A percentile compares a stretch with the other conserved stretches of the same genome.
phyloP scores from a whole-genome alignment of 2,329 filamentous ascomycete species.

The Botryotinia calthae region DNA sequence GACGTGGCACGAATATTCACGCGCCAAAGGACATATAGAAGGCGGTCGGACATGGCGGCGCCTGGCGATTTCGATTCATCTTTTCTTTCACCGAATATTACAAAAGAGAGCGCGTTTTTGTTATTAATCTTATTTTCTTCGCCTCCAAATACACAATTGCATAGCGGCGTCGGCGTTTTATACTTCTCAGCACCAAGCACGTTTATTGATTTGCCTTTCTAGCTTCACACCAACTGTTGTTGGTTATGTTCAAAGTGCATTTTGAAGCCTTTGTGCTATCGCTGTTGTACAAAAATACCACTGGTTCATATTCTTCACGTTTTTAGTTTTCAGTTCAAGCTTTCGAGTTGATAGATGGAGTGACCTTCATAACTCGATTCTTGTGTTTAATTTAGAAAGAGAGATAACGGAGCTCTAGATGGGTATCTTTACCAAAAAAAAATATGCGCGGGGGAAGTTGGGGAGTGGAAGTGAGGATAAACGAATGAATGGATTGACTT shows the following conservation, averaged over 20 bases:
- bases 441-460: background rate
- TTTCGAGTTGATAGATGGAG: background rate
- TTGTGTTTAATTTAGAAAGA: conserved; percentile 9
- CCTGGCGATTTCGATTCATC: conserved; percentile 17
- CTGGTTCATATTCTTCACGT: background rate
- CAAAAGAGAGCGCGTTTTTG: conserved; percentile 13
- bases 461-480: conserved; percentile 1
- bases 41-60: conserved; percentile 17
- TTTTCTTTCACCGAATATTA: conserved; percentile 14
- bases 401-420: conserved; percentile 3
- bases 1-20: conserved; percentile 19
- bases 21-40: conserved; percentile 23
- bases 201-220: conserved; percentile 9
- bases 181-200: conserved; percentile 9
- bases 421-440: background rate
- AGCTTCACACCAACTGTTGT: background rate
- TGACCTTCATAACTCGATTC: background rate
- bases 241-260: conserved; percentile 10
- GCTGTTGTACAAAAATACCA: conserved; percentile 20
- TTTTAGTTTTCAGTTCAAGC: conserved; percentile 6
- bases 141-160: conserved; percentile 20
- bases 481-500: conserved; percentile 18
- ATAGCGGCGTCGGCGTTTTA: conserved; percentile 23
- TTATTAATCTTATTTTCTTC: conserved; percentile 17
- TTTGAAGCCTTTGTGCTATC: conserved; percentile 11